Conservation (phyloP, 2,329 filamentous ascomycete genomes). For the Diaporthe citrichinensis region DNA sequence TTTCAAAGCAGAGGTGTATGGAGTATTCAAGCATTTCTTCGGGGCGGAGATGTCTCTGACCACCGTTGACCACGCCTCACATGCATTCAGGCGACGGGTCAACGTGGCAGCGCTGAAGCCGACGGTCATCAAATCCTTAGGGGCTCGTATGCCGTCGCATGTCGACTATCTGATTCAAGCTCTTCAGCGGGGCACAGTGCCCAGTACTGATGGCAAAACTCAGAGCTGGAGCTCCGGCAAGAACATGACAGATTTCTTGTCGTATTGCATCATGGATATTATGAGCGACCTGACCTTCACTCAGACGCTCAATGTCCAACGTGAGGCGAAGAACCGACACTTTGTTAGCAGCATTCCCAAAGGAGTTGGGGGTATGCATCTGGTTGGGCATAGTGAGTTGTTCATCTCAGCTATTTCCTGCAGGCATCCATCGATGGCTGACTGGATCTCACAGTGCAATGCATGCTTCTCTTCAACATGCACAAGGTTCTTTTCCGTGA, state of each 20-base stretch:
- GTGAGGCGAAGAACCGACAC: not conserved
- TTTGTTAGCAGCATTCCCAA: not conserved
- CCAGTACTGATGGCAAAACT: not conserved
- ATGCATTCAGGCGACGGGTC: conserved; percentile 11
- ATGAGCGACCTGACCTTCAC: conserved; percentile 1
- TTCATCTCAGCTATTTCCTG: not conserved
- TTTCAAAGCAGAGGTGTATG: not conserved
- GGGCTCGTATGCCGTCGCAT: not conserved
- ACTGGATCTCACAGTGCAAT: no score
- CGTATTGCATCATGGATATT: not conserved
- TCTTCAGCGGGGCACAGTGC: not conserved
- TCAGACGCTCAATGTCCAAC: conserved; percentile 1
- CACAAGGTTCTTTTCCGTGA: no score
- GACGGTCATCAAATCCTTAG: not conserved
- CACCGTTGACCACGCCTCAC: not conserved
- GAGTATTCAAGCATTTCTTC: not conserved
- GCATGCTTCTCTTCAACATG: no score
- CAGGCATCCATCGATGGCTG: no score
- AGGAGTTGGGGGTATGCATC: not conserved
- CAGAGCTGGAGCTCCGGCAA: not conserved
- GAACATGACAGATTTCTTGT: not conserved
- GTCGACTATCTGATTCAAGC: not conserved
- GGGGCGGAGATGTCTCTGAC: not conserved
- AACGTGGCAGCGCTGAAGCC: not conserved
- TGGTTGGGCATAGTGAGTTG: not conserved